Evolutionary conservation across 2,329 filamentous ascomycete species (phyloP).

Genomic region (Calonectria hawksworthii): DNA sequence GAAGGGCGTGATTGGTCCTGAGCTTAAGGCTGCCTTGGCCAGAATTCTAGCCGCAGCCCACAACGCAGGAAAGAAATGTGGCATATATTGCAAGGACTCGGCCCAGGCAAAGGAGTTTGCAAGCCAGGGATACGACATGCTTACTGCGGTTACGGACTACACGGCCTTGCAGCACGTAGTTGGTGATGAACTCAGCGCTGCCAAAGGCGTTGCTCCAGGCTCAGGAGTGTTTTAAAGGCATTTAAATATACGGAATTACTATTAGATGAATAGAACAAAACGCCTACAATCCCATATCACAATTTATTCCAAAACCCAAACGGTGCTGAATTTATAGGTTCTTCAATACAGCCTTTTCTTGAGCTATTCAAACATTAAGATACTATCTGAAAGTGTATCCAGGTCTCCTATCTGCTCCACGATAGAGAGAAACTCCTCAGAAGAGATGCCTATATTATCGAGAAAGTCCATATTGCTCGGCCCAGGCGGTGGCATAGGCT

Average conservation of each 20-base stretch:
- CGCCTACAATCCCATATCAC: neutral
- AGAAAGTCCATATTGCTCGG: slow-evolving; percentile 48
- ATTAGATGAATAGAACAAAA: neutral
- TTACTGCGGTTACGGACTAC: slow-evolving; percentile 68
- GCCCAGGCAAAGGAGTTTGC: slow-evolving; percentile 67
- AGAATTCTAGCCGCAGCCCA: slow-evolving; percentile 69
- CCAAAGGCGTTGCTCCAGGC: slow-evolving; percentile 53
- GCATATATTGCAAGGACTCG: slow-evolving; percentile 67
- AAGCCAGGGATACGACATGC: slow-evolving; percentile 71
- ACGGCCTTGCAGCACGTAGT: slow-evolving; percentile 61
- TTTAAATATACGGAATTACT: neutral
- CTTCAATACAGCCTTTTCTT: too few species aligned
- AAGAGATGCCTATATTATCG: slow-evolving; percentile 55
- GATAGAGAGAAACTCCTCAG: slow-evolving; percentile 54
- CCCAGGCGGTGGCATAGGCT: slow-evolving; percentile 28
- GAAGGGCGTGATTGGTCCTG: slow-evolving; percentile 68
- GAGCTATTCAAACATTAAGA: neutral
- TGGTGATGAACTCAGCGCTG: slow-evolving; percentile 59
- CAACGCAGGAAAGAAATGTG: slow-evolving; percentile 74
- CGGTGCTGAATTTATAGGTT: too few species aligned
- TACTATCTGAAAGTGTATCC: neutral
- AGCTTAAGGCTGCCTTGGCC: slow-evolving; percentile 70
- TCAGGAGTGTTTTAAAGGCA: neutral
- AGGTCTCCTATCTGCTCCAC: slow-evolving; percentile 50
- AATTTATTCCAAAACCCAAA: too few species aligned